These are phyloP conservation scores for Epichloe baconii DNA, from an alignment of 2,329 filamentous ascomycete genomes.

Conservation along the genomic window DNA sequence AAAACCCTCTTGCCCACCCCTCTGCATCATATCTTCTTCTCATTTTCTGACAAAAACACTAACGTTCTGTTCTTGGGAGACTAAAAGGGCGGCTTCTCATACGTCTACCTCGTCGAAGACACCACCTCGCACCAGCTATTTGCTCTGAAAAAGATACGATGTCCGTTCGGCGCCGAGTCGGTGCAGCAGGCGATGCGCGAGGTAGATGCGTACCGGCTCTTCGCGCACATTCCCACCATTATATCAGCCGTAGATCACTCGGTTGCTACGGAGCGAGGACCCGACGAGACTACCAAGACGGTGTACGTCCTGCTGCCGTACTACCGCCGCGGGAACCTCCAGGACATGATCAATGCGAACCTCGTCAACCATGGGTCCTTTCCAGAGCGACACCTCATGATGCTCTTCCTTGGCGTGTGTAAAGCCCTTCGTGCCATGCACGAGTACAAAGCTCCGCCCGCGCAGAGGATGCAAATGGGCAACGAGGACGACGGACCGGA, in stretches of 20 bases:
- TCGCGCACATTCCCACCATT: constrained; percentile 70
- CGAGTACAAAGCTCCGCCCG: constrained; percentile 48
- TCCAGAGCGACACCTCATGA: constrained; percentile 77
- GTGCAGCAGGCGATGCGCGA: constrained; percentile 91
- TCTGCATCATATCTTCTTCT: too few relatives aligned
- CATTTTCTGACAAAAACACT: too few relatives aligned
- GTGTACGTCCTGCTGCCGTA: constrained; percentile 95
- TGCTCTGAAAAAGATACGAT: constrained; percentile 97
- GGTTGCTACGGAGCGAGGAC: constrained; percentile 60
- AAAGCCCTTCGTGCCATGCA: constrained; percentile 84
- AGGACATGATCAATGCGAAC: constrained; percentile 98
- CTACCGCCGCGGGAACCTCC: constrained; percentile 86
- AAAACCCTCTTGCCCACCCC: constrained; percentile 10
- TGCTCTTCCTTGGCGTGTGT: constrained; percentile 84
- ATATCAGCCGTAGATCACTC: constrained; percentile 76
- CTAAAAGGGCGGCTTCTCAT: constrained; percentile 79
- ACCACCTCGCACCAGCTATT: constrained; percentile 71
- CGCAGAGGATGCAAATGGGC: constrained; percentile 41
- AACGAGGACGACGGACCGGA: constrained; percentile 24
- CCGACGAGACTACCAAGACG: constrained; percentile 61
- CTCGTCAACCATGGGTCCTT: constrained; percentile 88
- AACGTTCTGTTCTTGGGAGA: too few relatives aligned
- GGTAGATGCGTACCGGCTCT: constrained; percentile 91
- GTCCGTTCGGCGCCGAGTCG: constrained; percentile 93
- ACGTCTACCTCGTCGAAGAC: constrained; percentile 97